phyloP scores from a whole-genome alignment of 1,284 basidiomycete genomes.

The Rhodotorula sp. region DNA sequence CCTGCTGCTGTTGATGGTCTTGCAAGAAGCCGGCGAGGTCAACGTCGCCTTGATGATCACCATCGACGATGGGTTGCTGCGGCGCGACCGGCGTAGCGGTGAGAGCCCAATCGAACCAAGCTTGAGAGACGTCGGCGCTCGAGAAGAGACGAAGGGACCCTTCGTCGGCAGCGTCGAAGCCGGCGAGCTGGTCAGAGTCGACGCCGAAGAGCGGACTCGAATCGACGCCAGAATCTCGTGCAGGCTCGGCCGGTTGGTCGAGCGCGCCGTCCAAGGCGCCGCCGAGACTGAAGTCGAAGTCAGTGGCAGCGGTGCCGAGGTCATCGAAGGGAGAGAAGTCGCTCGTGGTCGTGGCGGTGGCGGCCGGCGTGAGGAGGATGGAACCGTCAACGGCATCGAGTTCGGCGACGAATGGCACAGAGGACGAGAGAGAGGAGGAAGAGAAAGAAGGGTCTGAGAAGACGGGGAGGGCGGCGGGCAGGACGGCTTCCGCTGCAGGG shows the following conservation, averaged over 20 bases:
- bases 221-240: slow-evolving; percentile 35
- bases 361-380: background rate
- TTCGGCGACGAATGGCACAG: background rate
- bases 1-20: slow-evolving; percentile 1
- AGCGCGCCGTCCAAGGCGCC: background rate
- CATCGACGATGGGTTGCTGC: background rate
- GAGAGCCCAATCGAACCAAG: slow-evolving; percentile 30
- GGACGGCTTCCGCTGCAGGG: slow-evolving; percentile 41
- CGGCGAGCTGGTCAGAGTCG: background rate
- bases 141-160: too few relatives aligned
- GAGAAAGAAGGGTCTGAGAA: background rate
- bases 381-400: background rate
- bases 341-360: background rate
- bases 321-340: slow-evolving; percentile 1
- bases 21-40: slow-evolving; percentile 33
- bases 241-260: slow-evolving; percentile 5
- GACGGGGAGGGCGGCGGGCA: slow-evolving; percentile 7
- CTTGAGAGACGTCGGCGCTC: slow-evolving; percentile 16
- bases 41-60: background rate
- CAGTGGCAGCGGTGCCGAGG: background rate
- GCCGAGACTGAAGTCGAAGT: background rate
- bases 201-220: slow-evolving; percentile 4
- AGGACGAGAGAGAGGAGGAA: slow-evolving; percentile 3
- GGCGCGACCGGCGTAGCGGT: background rate
- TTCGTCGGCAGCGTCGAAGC: too few relatives aligned